Base-by-base conservation (phyloP, 2,329 filamentous ascomycete genomes). In the Ophidiomyces ophidiicola region DNA sequence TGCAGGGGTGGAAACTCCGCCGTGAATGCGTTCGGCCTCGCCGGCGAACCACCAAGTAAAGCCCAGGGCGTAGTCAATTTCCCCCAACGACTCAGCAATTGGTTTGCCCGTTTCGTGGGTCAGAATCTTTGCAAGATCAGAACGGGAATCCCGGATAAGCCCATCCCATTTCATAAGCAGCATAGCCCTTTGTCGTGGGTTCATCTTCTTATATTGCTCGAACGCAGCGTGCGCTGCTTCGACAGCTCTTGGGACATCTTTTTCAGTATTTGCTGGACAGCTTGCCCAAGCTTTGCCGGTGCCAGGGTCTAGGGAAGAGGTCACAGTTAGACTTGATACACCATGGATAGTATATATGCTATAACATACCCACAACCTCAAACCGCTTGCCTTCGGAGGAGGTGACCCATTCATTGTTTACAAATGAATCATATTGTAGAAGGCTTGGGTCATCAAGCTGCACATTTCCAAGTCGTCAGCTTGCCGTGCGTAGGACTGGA, bases 101-200 rank as follows among this genome's bases (percentile, higher is more conserved):
- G 85, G 82, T 67, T 93, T 93, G 47, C 85, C 85, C 49, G 92
- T 92, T 66, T 93, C 85, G 77, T 80, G 83, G 26, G 84, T 90
- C 53, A 93, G 86, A 45, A 93, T 69, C 44, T 70, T 83, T 5
- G 83, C 82, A 21, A 93, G 67, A 55, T 93, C 85, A 35, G 77
- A 71, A 44, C 63, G 67, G 47, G 78, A 72, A 37, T 72, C 72
- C 5, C 70, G 67, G 47, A 80, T 79, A 40, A 82, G 63, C 3
- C 67, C 56, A 55, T 81, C 72, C 76, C 77, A 82, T 55, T 74
- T 74, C 39, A 77, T 57, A 6, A 82, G 61, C 56, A 72, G 70
- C 48, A 78, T 70, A 1, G 77, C 76, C 38, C 77, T 69, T 37
- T 67, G 65, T 11, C 74, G 66, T 0, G 78, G 76, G 46, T 71